Percentiles rank a stretch among this genome's conserved stretches.
Conservation (phyloP, 352 stramenopile genomes). For the Blastocystis sp. region DNA sequence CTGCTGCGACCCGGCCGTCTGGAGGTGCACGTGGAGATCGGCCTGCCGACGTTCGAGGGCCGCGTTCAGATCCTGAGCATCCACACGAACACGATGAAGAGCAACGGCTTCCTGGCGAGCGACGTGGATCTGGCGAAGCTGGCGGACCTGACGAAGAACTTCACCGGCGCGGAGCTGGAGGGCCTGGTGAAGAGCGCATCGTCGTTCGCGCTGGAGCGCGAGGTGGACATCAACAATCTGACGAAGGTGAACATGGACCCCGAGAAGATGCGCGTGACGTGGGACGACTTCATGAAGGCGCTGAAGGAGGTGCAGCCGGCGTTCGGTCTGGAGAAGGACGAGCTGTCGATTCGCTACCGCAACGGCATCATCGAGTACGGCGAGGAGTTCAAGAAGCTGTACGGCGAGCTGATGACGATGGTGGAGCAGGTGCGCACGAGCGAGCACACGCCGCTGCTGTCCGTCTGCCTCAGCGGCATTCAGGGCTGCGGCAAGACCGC, state of each 20-base stretch:
- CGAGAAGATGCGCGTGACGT: slow-evolving; percentile 77
- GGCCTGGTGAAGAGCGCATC: slow-evolving; percentile 86
- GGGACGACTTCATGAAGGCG: slow-evolving; percentile 88
- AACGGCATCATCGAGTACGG: slow-evolving; percentile 95
- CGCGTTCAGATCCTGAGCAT: slow-evolving; percentile 92
- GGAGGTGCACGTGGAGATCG: slow-evolving; percentile 99
- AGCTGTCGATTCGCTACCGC: slow-evolving; percentile 88
- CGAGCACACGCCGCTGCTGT: slow-evolving; percentile 92
- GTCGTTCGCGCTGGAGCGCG: slow-evolving; percentile 80
- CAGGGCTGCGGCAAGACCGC: slow-evolving; percentile 92
- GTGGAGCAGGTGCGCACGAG: slow-evolving; percentile 89
- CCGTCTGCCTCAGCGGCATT: slow-evolving; percentile 89
- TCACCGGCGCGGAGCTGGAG: slow-evolving; percentile 95
- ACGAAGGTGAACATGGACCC: slow-evolving; percentile 77
- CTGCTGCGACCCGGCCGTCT: slow-evolving; percentile 94
- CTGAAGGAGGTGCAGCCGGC: slow-evolving; percentile 92
- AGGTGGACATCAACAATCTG: slow-evolving; percentile 79
- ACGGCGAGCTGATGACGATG: slow-evolving; percentile 84
- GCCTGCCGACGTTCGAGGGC: slow-evolving; percentile 89
- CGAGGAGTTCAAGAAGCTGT: slow-evolving; percentile 87
- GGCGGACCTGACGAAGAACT: slow-evolving; percentile 94
- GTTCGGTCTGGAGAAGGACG: slow-evolving; percentile 88
- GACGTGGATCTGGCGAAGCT: slow-evolving; percentile 76
- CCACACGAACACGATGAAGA: slow-evolving; percentile 87
- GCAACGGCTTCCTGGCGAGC: slow-evolving; percentile 68